Conservation (phyloP, 73 alveolate species). For the Uronychia binucleata region DNA sequence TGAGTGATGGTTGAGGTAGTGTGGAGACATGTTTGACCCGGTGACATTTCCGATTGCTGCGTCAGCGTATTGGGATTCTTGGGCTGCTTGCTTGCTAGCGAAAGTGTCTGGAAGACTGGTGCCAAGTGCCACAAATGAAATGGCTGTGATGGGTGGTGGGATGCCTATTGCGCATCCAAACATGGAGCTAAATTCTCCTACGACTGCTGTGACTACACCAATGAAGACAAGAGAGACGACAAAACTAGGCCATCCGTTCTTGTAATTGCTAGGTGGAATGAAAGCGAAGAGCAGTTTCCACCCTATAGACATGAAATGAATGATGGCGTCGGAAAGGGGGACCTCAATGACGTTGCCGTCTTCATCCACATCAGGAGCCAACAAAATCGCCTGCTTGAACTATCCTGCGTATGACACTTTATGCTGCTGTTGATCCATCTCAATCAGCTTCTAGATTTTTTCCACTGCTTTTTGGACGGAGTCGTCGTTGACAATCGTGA, state of each 20-base stretch:
- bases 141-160: slow-evolving; percentile 57
- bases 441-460: slow-evolving; percentile 25
- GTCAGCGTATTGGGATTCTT: slow-evolving; percentile 69
- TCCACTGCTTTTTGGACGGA: slow-evolving; percentile 30
- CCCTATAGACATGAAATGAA: slow-evolving; percentile 47
- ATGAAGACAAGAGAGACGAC: slow-evolving; percentile 50
- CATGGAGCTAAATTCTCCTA: slow-evolving; percentile 61
- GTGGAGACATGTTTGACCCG: no score
- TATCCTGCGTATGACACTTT: slow-evolving; percentile 24
- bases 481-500: slow-evolving; percentile 33
- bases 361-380: slow-evolving; percentile 51
- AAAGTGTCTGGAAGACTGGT: slow-evolving; percentile 72
- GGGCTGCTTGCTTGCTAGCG: slow-evolving; percentile 70
- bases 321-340: slow-evolving; percentile 40
- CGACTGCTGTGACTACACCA: slow-evolving; percentile 57
- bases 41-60: slow-evolving; percentile 72
- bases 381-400: slow-evolving; percentile 49
- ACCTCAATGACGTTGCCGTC: slow-evolving; percentile 36
- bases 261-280: slow-evolving; percentile 55
- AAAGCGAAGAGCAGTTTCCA: slow-evolving; percentile 54
- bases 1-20: no score
- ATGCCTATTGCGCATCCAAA: slow-evolving; percentile 73
- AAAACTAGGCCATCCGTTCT: slow-evolving; percentile 75
- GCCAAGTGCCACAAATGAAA: slow-evolving; percentile 78
- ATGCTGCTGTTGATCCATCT: slow-evolving; percentile 1